These are phyloP conservation scores for Periglandula ipomoeae DNA, from an alignment of 2,329 filamentous ascomycete species.

Conservation along the genomic window DNA sequence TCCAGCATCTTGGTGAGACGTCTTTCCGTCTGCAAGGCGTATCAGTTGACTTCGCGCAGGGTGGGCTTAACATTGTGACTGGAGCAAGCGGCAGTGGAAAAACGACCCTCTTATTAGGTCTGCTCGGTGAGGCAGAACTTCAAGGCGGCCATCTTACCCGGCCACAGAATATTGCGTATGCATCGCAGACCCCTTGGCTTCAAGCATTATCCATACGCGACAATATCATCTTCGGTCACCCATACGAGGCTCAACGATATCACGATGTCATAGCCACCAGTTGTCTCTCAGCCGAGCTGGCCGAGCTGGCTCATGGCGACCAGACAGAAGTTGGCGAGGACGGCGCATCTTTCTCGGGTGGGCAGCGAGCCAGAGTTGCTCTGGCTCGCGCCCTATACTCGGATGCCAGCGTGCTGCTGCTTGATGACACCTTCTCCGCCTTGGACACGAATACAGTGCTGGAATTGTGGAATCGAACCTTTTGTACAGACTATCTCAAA, in stretches of 20 bases:
- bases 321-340: conserved; percentile 36
- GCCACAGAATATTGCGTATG: conserved; percentile 36
- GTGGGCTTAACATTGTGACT: conserved; percentile 36
- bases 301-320: conserved; percentile 36
- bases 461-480: conserved; percentile 38
- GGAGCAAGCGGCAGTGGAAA: conserved; percentile 41
- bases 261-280: conserved; percentile 41
- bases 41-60: conserved; percentile 35
- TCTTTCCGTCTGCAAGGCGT: conserved; percentile 31
- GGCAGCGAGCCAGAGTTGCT: conserved; percentile 39
- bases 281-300: conserved; percentile 33
- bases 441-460: conserved; percentile 40
- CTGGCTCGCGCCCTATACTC: conserved; percentile 42
- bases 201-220: conserved; percentile 38
- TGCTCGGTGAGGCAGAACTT: conserved; percentile 36
- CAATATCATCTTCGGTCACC: conserved; percentile 37
- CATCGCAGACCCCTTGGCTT: conserved; percentile 39
- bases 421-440: conserved; percentile 44
- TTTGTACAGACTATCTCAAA: conserved; percentile 38
- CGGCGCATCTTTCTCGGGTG: conserved; percentile 35
- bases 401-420: conserved; percentile 32
- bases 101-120: conserved; percentile 35
- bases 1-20: conserved; percentile 31
- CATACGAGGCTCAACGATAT: conserved; percentile 36
- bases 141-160: conserved; percentile 29